Conservation (phyloP, 352 stramenopile species). For the Discostella stelligera region DNA sequence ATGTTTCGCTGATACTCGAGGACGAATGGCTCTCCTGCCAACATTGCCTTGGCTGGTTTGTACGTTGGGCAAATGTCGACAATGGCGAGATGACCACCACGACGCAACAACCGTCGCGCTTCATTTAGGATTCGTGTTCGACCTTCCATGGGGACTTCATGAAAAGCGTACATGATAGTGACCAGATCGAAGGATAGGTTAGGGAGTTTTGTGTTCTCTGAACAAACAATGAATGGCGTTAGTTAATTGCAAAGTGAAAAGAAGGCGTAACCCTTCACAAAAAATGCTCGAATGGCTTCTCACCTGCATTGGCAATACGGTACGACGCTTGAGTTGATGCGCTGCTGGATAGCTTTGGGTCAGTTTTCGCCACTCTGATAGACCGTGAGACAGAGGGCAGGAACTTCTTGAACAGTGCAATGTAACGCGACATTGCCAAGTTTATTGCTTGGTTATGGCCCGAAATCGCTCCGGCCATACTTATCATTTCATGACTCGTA, state of each 20-base stretch:
- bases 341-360: constrained; percentile 19
- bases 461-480: constrained; percentile 63
- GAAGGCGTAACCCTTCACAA: background rate
- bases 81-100: constrained; percentile 66
- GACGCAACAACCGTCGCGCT: constrained; percentile 57
- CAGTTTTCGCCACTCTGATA: constrained; percentile 5
- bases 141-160: constrained; percentile 64
- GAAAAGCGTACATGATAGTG: constrained; percentile 80
- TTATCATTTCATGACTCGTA: constrained; percentile 75
- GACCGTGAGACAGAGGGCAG: constrained; percentile 3
- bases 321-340: constrained; percentile 25
- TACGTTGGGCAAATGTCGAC: constrained; percentile 78
- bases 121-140: constrained; percentile 66
- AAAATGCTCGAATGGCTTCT: constrained; percentile 14
- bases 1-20: constrained; percentile 69
- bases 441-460: constrained; percentile 36
- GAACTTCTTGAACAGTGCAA: constrained; percentile 24
- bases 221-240: background rate
- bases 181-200: constrained; percentile 65
- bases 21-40: constrained; percentile 69
- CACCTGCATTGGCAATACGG: constrained; percentile 57
- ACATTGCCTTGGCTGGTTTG: constrained; percentile 55
- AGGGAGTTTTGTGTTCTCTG: constrained; percentile 33
- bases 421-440: constrained; percentile 26
- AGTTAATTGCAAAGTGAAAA: background rate